Conservation (phyloP, 179 eudicot species). For the Beta lomatogona region DNA sequence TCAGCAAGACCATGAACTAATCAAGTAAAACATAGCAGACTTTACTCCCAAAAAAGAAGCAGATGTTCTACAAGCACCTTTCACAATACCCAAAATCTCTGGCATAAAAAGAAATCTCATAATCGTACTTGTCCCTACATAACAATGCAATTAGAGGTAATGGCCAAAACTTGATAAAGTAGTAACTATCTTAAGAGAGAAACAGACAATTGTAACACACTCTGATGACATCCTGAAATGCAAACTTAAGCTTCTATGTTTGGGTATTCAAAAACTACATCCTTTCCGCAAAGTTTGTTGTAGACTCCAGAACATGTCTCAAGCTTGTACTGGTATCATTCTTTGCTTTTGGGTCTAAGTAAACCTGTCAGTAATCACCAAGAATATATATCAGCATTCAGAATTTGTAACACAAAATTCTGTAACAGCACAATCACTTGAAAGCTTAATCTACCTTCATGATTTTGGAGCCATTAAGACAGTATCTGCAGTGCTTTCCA, state of each 20-base stretch:
- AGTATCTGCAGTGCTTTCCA: constrained; percentile 45
- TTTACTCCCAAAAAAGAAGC: constrained; percentile 19
- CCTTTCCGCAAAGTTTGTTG: constrained; percentile 76
- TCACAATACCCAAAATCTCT: constrained; percentile 19
- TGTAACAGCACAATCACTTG: no score
- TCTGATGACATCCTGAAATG: constrained; percentile 15
- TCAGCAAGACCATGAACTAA: neutral
- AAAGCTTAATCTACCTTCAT: constrained; percentile 32
- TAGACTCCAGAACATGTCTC: constrained; percentile 63
- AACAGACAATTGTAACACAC: constrained; percentile 18
- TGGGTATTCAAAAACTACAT: constrained; percentile 68
- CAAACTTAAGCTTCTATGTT: constrained; percentile 36
- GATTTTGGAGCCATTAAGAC: constrained; percentile 47
- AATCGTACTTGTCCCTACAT: constrained; percentile 21
- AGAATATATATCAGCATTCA: neutral
- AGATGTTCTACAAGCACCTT: constrained; percentile 16
- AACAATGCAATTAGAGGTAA: constrained; percentile 18
- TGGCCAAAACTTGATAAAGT: constrained; percentile 19
- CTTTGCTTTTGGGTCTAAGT: constrained; percentile 65
- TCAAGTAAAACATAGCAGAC: neutral
- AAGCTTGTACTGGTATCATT: constrained; percentile 66
- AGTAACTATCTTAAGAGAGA: constrained; percentile 17
- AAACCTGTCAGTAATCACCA: constrained; percentile 34
- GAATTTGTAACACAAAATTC: neutral
- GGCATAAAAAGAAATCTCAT: constrained; percentile 18